phyloP scores from a whole-genome alignment of 192 early-diverging fungal genomes.

The Mortierella hygrophila region DNA sequence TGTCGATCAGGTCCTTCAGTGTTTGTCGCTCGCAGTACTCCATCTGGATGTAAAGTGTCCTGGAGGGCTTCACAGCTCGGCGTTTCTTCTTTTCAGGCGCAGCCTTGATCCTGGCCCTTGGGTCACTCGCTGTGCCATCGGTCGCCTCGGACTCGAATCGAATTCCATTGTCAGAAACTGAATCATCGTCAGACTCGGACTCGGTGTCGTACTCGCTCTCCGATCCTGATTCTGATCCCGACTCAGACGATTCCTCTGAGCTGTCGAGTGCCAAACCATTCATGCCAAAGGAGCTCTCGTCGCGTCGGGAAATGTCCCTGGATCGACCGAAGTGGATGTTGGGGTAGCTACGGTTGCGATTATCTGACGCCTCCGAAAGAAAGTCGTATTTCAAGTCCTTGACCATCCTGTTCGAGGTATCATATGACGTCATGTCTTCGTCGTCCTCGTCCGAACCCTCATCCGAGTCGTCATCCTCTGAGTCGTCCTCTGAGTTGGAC shows the following conservation, averaged over 20 bases:
- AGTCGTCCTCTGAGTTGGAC: slow-evolving; percentile 49
- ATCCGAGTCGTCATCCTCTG: slow-evolving; percentile 41
- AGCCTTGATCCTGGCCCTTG: slow-evolving; percentile 1
- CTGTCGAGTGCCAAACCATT: slow-evolving; percentile 53
- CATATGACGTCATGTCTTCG: slow-evolving; percentile 16
- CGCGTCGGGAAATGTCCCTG: slow-evolving; percentile 31
- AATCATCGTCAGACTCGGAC: slow-evolving; percentile 31
- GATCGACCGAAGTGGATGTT: slow-evolving; percentile 44
- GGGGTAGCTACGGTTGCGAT: slow-evolving; percentile 45
- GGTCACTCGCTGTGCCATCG: slow-evolving; percentile 17
- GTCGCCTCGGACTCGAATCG: slow-evolving; percentile 55
- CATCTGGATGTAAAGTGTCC: slow-evolving; percentile 96
- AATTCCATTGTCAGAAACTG: slow-evolving; percentile 48
- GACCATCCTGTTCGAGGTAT: slow-evolving; percentile 18
- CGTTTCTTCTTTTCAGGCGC: slow-evolving; percentile 20
- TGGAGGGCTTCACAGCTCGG: slow-evolving; percentile 32
- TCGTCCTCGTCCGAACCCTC: slow-evolving; percentile 28
- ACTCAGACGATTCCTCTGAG: slow-evolving; percentile 35
- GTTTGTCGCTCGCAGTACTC: slow-evolving; percentile 98
- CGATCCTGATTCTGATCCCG: slow-evolving; percentile 31
- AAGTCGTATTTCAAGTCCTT: slow-evolving; percentile 62
- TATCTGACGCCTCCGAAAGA: slow-evolving; percentile 51
- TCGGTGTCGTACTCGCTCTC: slow-evolving; percentile 40
- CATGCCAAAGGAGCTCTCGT: slow-evolving; percentile 52
- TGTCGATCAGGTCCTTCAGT: slow-evolving; percentile 84